Evolutionary conservation across 2,329 filamentous ascomycete species (phyloP), one percentile per base, ranked within the genome.

Genomic region (Beauveria caledonica): DNA sequence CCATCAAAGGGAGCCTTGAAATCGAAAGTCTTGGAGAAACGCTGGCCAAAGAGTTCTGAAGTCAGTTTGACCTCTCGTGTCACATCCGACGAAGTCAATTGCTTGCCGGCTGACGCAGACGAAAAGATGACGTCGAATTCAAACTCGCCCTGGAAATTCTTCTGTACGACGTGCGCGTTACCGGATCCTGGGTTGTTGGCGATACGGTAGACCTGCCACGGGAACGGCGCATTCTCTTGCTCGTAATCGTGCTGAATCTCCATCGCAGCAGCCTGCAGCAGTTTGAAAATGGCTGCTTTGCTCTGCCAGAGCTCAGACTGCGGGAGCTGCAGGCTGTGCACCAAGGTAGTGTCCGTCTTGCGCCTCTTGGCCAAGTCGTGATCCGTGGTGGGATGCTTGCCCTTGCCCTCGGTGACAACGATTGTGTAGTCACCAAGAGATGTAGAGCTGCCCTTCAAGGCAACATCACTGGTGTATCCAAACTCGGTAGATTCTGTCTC

Each of bases 61-160:
- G 85, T 80, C 19, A 79, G 77, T 63, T 85, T 78, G 66, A 96
- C 88, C 66, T 89, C 83, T 57, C 84, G 76, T 1, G 87, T 88
- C 17, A 97, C 73, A 62, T 88, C 84, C 45, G 87, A 82, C 60
- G 79, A 80, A 5, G 75, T 80, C 40, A 84, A 65, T 19, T 81
- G 78, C 65, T 78, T 77, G 33, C 76, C 74, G 4, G 86, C 83
- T 19, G 90, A 92, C 15, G 77, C 85, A 62, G 92, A 96, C 5
- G 90, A 91, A 76, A 92, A 97, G 53, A 97, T 80, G 58, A 97
- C 80, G 71, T 97, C 94, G 67, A 97, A 97, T 77, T 92, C 91
- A 68, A 97, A 99, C 1, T 86, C 73, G 1, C 94, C 93, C 67
- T 92, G 84, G 67, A 96, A 97, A 2, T 92, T 85, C 75, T 96